Percentiles rank a stretch among this genome's conserved stretches.
phyloP scores from a whole-genome alignment of 1,139 yeast species.

The Blastobotrys persicus region DNA sequence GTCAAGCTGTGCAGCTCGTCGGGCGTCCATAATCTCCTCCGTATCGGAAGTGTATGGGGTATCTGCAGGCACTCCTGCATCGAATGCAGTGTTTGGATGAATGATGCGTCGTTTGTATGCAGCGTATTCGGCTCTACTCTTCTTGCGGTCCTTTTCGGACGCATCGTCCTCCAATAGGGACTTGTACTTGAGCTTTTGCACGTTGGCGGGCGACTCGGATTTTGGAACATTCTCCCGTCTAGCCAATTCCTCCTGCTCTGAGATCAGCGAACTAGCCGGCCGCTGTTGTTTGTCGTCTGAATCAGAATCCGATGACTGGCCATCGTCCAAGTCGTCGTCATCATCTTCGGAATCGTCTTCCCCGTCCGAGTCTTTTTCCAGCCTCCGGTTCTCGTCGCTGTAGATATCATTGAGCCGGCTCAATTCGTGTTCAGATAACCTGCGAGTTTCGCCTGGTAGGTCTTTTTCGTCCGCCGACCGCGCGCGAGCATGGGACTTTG shows the following conservation, averaged over 20 bases:
- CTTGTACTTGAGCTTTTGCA: slow-evolving; percentile 32
- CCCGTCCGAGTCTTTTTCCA: slow-evolving; percentile 23
- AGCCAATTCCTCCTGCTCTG: slow-evolving; percentile 8
- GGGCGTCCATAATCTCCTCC: slow-evolving; percentile 66
- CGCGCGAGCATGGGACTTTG: no score
- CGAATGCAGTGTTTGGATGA: slow-evolving; percentile 41
- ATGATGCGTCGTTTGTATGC: slow-evolving; percentile 45
- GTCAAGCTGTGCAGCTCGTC: slow-evolving; percentile 59
- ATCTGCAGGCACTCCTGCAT: slow-evolving; percentile 27
- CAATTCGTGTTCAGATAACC: neutral
- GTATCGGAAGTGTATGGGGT: slow-evolving; percentile 70
- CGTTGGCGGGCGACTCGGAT: slow-evolving; percentile 16
- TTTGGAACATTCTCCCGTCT: slow-evolving; percentile 7
- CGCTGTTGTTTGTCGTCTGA: slow-evolving; percentile 11
- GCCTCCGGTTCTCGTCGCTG: slow-evolving; percentile 11
- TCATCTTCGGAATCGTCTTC: slow-evolving; percentile 22
- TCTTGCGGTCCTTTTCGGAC: slow-evolving; percentile 23
- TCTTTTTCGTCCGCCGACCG: slow-evolving; percentile 6
- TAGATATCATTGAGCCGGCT: neutral
- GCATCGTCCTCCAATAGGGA: slow-evolving; percentile 42
- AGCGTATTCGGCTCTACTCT: slow-evolving; percentile 52
- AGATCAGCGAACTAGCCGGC: neutral
- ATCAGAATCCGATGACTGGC: no score
- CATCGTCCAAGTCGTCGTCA: slow-evolving; percentile 15
- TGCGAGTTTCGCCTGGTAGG: neutral